phyloP scores from a whole-genome alignment of 2,329 filamentous ascomycete species.

The Colletotrichum chrysophilum region DNA sequence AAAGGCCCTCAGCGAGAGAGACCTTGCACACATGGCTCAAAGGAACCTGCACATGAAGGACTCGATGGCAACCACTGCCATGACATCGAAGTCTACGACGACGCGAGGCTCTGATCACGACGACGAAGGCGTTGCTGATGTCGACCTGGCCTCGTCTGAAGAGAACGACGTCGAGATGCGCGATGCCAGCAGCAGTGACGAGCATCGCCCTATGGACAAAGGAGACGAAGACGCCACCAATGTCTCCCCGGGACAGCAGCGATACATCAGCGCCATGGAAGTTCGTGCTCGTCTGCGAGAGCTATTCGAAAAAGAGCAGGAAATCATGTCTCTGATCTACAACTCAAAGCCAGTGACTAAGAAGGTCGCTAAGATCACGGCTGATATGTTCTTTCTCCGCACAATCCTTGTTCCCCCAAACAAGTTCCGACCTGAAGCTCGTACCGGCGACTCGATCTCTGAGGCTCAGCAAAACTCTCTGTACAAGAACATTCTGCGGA shows the following conservation, averaged over 20 bases:
- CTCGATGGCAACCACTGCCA: slow-evolving; percentile 57
- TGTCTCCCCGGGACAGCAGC: slow-evolving; percentile 54
- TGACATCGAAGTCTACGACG: slow-evolving; percentile 30
- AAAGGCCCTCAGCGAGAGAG: slow-evolving; percentile 76
- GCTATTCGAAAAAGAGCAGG: slow-evolving; percentile 86
- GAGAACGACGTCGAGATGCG: slow-evolving; percentile 46
- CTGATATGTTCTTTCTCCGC: slow-evolving; percentile 94
- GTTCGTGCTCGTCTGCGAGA: slow-evolving; percentile 79
- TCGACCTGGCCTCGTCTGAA: slow-evolving; percentile 56
- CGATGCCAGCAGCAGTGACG: slow-evolving; percentile 50
- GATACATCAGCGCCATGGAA: slow-evolving; percentile 83
- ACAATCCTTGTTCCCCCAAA: slow-evolving; percentile 90
- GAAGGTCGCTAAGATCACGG: slow-evolving; percentile 62
- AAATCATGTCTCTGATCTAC: slow-evolving; percentile 85
- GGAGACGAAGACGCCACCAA: slow-evolving; percentile 36
- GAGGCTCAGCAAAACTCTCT: slow-evolving; percentile 89
- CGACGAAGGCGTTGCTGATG: slow-evolving; percentile 75
- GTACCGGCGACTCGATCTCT: slow-evolving; percentile 79
- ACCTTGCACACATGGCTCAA: slow-evolving; percentile 78
- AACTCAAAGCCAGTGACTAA: slow-evolving; percentile 71
- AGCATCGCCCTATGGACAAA: slow-evolving; percentile 49
- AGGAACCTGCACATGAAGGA: slow-evolving; percentile 71
- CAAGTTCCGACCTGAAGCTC: slow-evolving; percentile 85
- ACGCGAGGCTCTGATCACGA: slow-evolving; percentile 43
- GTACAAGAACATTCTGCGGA: slow-evolving; percentile 83